phyloP scores from a whole-genome alignment of 1,139 yeast species.

The Taiozyma sp. region DNA sequence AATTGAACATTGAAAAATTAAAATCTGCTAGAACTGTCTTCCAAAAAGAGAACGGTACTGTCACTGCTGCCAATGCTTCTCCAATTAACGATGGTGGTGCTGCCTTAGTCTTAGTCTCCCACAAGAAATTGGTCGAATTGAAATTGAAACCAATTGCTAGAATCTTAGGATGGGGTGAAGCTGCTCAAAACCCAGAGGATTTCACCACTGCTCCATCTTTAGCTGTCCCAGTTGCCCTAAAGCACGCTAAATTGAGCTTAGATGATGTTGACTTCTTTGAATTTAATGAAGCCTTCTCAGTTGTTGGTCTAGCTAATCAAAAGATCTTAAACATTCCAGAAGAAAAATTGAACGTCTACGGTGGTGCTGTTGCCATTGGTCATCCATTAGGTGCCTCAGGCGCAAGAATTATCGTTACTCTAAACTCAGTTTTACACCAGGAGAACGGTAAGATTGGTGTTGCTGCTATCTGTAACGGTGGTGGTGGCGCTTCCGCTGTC shows the following conservation, averaged over 20 bases:
- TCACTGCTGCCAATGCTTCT: conserved; percentile 95
- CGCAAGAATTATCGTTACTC: conserved; percentile 88
- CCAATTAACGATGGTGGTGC: conserved; percentile 98
- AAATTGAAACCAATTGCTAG: conserved; percentile 85
- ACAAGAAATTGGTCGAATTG: conserved; percentile 74
- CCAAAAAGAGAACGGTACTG: conserved; percentile 87
- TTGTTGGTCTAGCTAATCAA: conserved; percentile 89
- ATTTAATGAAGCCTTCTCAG: conserved; percentile 96
- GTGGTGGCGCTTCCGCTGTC: conserved; percentile 94
- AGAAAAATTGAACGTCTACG: conserved; percentile 83
- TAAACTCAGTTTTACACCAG: conserved; percentile 70
- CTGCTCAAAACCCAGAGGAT: conserved; percentile 90
- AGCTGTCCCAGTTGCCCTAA: conserved; percentile 93
- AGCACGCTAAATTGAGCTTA: conserved; percentile 66
- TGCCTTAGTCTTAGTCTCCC: conserved; percentile 84
- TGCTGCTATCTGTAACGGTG: conserved; percentile 98
- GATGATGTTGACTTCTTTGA: conserved; percentile 62
- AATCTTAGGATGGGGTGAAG: conserved; percentile 95
- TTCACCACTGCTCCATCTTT: conserved; percentile 93
- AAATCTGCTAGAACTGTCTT: conserved; percentile 87
- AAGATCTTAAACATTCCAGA: conserved; percentile 62
- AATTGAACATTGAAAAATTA: conserved; percentile 72
- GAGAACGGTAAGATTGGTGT: conserved; percentile 87
- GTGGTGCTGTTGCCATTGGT: conserved; percentile 98
- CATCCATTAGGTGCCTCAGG: conserved; percentile 98